Evolutionary conservation across 1,284 basidiomycete genomes (phyloP).

Genomic region (Irpex sp.): DNA sequence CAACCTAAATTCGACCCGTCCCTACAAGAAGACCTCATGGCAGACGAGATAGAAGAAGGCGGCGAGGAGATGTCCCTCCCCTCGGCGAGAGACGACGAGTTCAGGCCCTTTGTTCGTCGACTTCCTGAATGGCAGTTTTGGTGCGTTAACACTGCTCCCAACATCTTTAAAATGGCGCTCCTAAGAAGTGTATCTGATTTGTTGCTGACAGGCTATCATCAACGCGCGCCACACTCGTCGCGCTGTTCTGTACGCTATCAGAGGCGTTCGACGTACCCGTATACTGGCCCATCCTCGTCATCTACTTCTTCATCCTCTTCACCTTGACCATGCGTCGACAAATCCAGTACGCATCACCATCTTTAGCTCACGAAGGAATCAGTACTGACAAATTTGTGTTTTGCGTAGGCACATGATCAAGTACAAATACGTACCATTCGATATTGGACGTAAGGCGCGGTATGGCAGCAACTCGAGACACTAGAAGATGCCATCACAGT

Average conservation of each 20-base stretch:
- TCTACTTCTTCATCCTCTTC: conserved; percentile 90
- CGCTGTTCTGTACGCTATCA: conserved; percentile 78
- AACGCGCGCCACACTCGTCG: conserved; percentile 84
- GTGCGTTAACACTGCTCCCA: conserved; percentile 41
- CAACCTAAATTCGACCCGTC: conserved; percentile 97
- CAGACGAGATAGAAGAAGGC: conserved; percentile 95
- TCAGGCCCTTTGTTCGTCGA: conserved; percentile 93
- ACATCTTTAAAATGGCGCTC: too few species aligned
- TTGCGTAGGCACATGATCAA: conserved; percentile 92
- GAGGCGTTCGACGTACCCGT: conserved; percentile 92
- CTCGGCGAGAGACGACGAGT: conserved; percentile 82
- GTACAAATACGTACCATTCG: conserved; percentile 94
- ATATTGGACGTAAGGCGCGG: conserved; percentile 83
- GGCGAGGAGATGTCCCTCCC: conserved; percentile 51
- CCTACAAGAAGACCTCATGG: conserved; percentile 87
- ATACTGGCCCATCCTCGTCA: conserved; percentile 95
- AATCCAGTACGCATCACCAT: conserved; percentile 74
- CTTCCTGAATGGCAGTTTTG: conserved; percentile 97
- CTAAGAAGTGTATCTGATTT: not conserved
- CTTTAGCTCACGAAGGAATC: too few species aligned
- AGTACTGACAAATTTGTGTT: too few species aligned
- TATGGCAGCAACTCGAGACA: conserved; percentile 43
- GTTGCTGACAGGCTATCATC: conserved; percentile 72
- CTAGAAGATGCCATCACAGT: conserved; percentile 12
- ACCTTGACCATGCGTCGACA: conserved; percentile 90